phyloP scores from a whole-genome alignment of 2,329 filamentous ascomycete genomes.

The Claviceps sp. region DNA sequence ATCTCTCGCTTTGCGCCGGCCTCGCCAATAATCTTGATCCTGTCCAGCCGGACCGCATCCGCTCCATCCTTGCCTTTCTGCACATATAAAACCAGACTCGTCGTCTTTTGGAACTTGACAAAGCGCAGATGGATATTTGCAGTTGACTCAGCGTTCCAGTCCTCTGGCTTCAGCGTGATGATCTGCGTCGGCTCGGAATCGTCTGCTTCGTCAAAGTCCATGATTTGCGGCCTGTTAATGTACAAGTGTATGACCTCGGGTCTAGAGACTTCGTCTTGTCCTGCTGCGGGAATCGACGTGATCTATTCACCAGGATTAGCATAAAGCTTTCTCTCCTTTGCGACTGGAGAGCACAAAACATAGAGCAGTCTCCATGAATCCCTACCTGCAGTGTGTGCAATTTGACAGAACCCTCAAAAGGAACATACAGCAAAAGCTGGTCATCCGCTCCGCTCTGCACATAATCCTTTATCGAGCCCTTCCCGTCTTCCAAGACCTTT shows the following conservation, averaged over 20 bases:
- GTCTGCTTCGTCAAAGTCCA: conserved; percentile 92
- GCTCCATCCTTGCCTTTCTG: conserved; percentile 71
- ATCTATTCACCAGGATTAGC: conserved; percentile 38
- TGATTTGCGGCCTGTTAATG: conserved; percentile 75
- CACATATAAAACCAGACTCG: conserved; percentile 75
- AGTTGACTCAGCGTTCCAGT: conserved; percentile 74
- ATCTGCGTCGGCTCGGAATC: conserved; percentile 69
- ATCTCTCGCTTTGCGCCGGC: conserved; percentile 81
- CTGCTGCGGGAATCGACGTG: conserved; percentile 61
- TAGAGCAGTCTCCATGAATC: conserved; percentile 10
- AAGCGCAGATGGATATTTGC: conserved; percentile 65
- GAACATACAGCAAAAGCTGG: conserved; percentile 84
- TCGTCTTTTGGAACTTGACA: conserved; percentile 95
- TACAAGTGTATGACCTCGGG: conserved; percentile 77
- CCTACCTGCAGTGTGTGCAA: conserved; percentile 63
- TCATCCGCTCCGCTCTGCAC: conserved; percentile 95
- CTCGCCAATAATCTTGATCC: conserved; percentile 72
- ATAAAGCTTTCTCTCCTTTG: neutral
- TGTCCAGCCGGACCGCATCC: conserved; percentile 75
- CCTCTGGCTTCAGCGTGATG: conserved; percentile 57
- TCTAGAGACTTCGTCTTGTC: conserved; percentile 64
- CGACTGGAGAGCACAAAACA: neutral
- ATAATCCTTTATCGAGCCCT: conserved; percentile 55
- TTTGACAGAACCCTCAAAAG: conserved; percentile 79
- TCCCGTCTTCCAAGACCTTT: conserved; percentile 44